Evolutionary conservation across 495 filamentous ascomycete genomes (phyloP), one percentile per base, ranked within the genome.

Genomic region (Staphylotrichum longicolle): DNA sequence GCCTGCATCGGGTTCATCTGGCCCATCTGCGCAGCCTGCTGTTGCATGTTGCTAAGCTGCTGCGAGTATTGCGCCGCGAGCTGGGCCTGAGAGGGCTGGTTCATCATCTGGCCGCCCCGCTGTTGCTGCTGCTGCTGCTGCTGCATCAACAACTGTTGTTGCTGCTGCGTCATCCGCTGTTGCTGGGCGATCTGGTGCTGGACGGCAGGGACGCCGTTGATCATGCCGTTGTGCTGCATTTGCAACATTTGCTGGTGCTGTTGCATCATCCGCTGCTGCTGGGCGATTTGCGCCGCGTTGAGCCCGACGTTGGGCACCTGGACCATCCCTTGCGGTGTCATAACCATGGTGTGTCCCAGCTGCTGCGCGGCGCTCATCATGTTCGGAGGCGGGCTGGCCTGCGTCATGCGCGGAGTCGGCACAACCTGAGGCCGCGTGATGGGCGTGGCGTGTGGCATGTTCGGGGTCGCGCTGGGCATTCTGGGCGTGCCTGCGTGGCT

Each of bases 401-500:
- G 89, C 44, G 75, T 79, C 81, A 91, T 87, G 10, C 88, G 83
- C 61, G 88, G 86, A 12, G 85, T 89, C 8, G 87, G 85, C 30
- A 88, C 88, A 33, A 83, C 83, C 40, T 85, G 83, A 9, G 76
- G 75, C 61, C 86, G 85, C 70, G 86, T 86, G 15, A 87, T 83
- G 0, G 88, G 84, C 3, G 86, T 95, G 54, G 80, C 85, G 63
- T 89, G 88, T 15, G 79, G 74, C 80, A 93, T 87, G 60, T 86
- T 88, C 12, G 92, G 92, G 0, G 91, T 95, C 20, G 86, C 83
- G 59, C 86, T 88, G 9, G 83, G 81, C 80, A 95, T 88, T 62
- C 90, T 86, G 5, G 93, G 93, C 6, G 93, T 97, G 11, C 87
- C 88, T 3, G 79, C 78, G 57, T 86, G 84, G 61, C 88, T 86